phyloP scores from a whole-genome alignment of 306 rosid species.

The Cotoneaster glaucophyllus region DNA sequence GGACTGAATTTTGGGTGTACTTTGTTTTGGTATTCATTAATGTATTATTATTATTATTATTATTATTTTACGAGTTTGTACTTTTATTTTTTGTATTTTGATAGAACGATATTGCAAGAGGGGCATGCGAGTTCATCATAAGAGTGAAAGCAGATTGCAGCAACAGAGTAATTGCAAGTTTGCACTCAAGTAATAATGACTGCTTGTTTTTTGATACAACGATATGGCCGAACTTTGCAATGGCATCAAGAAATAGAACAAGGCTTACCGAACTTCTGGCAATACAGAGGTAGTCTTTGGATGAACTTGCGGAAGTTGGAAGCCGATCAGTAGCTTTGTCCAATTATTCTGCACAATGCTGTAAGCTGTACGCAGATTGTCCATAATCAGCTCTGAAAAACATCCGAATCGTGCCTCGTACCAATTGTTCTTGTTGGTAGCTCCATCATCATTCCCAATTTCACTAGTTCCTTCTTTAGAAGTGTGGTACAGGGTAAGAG shows the following conservation, averaged over 20 bases:
- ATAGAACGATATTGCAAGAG: too few relatives aligned
- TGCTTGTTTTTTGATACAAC: background rate
- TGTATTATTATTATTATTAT: background rate
- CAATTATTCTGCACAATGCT: background rate
- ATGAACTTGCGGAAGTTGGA: background rate
- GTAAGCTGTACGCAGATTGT: background rate
- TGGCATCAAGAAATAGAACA: background rate
- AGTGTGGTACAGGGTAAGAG: constrained; percentile 7
- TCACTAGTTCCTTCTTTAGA: background rate
- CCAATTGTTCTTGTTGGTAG: background rate
- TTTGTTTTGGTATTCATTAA: background rate
- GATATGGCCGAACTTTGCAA: background rate
- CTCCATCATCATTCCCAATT: background rate
- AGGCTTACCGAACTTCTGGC: background rate
- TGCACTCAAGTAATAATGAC: background rate
- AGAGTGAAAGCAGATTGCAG: too few relatives aligned
- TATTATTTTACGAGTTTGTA: background rate
- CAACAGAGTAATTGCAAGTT: background rate
- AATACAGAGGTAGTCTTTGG: background rate
- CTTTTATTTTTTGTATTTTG: background rate
- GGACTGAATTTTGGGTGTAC: background rate
- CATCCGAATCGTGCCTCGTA: background rate
- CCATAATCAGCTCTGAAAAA: background rate
- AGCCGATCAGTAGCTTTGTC: background rate
- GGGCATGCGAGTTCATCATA: too few relatives aligned